phyloP scores from a whole-genome alignment of 129 eudicot genomes.

The Pulicaria dysenterica region DNA sequence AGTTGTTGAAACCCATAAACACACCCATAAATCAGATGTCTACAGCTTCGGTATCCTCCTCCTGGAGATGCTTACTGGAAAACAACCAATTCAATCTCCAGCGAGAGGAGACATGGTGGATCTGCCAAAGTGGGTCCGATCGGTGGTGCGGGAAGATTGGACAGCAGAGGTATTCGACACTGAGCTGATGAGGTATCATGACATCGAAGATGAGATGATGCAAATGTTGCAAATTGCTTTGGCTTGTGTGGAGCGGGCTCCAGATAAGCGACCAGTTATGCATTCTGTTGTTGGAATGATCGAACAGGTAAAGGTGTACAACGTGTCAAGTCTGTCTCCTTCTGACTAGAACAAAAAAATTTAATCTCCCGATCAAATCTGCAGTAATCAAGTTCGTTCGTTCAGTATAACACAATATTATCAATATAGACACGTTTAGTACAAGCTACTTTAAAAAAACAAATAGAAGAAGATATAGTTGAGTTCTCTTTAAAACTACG shows the following conservation, averaged over 20 bases:
- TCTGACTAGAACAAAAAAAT: conserved; percentile 47
- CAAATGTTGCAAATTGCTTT: conserved; percentile 74
- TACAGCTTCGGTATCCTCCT: conserved; percentile 79
- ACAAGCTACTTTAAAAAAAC: background rate
- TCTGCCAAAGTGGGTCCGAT: conserved; percentile 75
- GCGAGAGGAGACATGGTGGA: conserved; percentile 55
- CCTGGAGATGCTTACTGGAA: conserved; percentile 71
- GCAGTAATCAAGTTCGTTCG: too few relatives aligned
- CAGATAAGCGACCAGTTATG: conserved; percentile 64
- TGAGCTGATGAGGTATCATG: conserved; percentile 51
- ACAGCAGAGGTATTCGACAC: conserved; percentile 73
- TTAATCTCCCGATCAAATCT: background rate
- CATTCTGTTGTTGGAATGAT: conserved; percentile 61
- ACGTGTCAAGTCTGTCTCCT: conserved; percentile 32
- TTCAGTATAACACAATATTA: too few relatives aligned
- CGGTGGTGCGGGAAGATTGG: conserved; percentile 78
- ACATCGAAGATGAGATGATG: conserved; percentile 74
- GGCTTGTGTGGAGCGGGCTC: conserved; percentile 59
- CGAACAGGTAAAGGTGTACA: conserved; percentile 41
- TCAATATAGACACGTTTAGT: background rate
- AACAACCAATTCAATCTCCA: conserved; percentile 67
- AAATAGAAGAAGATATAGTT: background rate
- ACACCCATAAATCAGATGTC: conserved; percentile 73
- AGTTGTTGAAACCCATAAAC: conserved; percentile 51
- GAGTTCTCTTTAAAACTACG: conserved; percentile 1